phyloP scores from a whole-genome alignment of 1,284 basidiomycete species.

The Cryptococcus sp. region DNA sequence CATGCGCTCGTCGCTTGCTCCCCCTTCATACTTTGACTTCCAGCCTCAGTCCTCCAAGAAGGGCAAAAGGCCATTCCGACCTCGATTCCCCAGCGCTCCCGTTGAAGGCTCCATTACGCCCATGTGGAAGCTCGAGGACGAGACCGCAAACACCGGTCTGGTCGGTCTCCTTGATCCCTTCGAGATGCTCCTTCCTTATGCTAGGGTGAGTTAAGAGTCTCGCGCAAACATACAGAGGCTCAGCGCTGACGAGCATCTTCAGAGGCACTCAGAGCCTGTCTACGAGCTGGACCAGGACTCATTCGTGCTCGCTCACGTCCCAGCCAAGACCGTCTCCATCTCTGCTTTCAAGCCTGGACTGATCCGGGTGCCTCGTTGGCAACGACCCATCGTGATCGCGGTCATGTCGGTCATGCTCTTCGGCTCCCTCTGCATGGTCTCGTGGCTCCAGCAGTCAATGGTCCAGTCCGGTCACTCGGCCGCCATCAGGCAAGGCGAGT shows the following conservation, averaged over 20 bases:
- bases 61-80: constrained; percentile 12
- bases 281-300: constrained; percentile 24
- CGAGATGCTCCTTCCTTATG: constrained; percentile 15
- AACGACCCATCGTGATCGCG: constrained; percentile 27
- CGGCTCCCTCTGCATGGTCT: constrained; percentile 27
- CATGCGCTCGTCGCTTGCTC: constrained; percentile 2
- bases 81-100: constrained; percentile 17
- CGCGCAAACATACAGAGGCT: too few species aligned
- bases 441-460: constrained; percentile 23
- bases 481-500: constrained; percentile 24
- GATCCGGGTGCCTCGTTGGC: constrained; percentile 23
- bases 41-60: constrained; percentile 6
- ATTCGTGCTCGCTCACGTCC: constrained; percentile 27
- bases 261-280: constrained; percentile 12
- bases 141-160: constrained; percentile 5
- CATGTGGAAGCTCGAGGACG: constrained; percentile 23
- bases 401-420: constrained; percentile 31
- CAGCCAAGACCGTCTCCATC: constrained; percentile 19
- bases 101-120: constrained; percentile 27
- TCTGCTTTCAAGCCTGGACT: constrained; percentile 23
- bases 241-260: background rate
- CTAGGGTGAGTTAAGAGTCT: constrained; percentile 10
- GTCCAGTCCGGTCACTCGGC: constrained; percentile 17
- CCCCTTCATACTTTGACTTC: constrained; percentile 20
- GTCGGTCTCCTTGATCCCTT: constrained; percentile 22